Evolutionary conservation across 306 rosid genomes (phyloP).

Genomic region (Astragalus glycyphyllos): DNA sequence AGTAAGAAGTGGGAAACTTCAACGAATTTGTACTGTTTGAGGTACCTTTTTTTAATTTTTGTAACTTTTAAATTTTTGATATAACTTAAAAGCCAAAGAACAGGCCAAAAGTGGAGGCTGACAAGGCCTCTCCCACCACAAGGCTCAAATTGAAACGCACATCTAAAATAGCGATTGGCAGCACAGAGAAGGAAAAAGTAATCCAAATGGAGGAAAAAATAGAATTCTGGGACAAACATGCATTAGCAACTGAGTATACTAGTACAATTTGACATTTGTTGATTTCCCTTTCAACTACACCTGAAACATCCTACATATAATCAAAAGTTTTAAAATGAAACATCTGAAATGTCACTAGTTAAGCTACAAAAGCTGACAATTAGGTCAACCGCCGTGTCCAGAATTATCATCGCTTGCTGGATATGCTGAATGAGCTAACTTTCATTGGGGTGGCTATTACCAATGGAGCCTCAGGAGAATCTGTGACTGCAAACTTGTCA

Average conservation of each 20-base stretch:
- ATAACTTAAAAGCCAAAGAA: neutral
- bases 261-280: constrained; percentile 42
- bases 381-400: constrained; percentile 29
- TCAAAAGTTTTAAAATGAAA: constrained; percentile 38
- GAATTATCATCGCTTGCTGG: constrained; percentile 69
- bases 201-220: constrained; percentile 11
- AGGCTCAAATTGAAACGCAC: neutral
- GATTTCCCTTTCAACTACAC: constrained; percentile 36
- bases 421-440: constrained; percentile 97
- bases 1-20: neutral
- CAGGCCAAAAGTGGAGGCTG: neutral
- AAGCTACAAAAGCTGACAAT: constrained; percentile 44
- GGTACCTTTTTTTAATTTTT: constrained; percentile 10
- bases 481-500: constrained; percentile 84
- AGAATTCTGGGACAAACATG: constrained; percentile 32
- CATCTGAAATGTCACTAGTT: constrained; percentile 44
- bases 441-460: constrained; percentile 97
- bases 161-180: constrained; percentile 9
- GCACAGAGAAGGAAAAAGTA: neutral
- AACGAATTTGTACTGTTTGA: neutral
- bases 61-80: constrained; percentile 26
- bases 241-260: constrained; percentile 36
- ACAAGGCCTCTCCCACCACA: neutral
- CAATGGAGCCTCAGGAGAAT: constrained; percentile 96
- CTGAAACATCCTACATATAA: constrained; percentile 49